These are phyloP conservation scores for Eucalyptus coolabah DNA, from an alignment of 345 rosid genomes.

Conservation along the genomic window DNA sequence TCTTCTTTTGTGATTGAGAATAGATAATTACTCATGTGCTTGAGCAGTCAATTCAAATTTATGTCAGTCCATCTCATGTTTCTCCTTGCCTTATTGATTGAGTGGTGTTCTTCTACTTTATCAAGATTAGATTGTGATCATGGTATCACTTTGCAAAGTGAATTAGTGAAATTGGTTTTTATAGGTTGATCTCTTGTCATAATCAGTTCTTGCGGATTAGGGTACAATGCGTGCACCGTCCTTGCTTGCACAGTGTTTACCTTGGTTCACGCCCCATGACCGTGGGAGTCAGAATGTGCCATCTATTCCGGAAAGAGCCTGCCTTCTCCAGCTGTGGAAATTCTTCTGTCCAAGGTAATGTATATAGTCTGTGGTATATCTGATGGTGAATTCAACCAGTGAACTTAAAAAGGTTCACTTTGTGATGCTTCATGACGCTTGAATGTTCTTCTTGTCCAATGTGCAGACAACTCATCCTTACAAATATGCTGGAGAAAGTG, in stretches of 20 bases:
- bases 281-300: conserved; percentile 41
- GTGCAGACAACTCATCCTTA: conserved; percentile 52
- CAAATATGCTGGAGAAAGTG: no score
- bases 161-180: background rate
- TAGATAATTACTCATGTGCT: no score
- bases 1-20: no score
- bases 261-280: conserved; percentile 72
- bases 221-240: conserved; percentile 77
- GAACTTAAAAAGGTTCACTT: background rate
- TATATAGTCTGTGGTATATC: background rate
- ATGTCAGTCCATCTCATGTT: no score
- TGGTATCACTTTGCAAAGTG: background rate
- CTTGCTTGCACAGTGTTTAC: conserved; percentile 79
- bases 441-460: background rate
- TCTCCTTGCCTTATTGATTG: no score
- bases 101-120: no score
- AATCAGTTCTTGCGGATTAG: background rate
- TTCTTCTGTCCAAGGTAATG: conserved; percentile 75
- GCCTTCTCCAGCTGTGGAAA: conserved; percentile 81
- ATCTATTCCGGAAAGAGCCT: no score
- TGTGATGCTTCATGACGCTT: background rate
- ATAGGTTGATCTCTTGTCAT: background rate
- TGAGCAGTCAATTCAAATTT: no score
- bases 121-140: background rate
- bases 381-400: background rate